A percentile compares a stretch with the other conserved stretches of the same genome.
Conservation (phyloP, 1,139 yeast genomes). For the Taiozyma onychis region DNA sequence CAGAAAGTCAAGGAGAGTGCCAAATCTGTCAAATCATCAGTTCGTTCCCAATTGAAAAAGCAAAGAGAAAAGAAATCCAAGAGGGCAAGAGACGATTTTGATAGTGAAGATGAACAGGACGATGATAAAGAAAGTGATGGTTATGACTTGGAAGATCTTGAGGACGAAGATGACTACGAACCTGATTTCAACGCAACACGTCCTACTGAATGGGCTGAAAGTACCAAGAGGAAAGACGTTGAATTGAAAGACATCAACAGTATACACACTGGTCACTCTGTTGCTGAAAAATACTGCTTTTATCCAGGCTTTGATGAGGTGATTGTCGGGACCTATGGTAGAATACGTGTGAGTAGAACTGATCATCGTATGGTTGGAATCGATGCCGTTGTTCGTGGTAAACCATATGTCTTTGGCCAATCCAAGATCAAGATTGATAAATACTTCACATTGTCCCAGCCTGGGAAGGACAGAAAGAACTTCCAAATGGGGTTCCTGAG, state of each 20-base stretch:
- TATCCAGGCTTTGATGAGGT: constrained; percentile 73
- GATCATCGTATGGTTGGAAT: constrained; percentile 82
- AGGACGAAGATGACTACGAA: constrained; percentile 35
- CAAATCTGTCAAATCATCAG: constrained; percentile 42
- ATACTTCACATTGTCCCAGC: constrained; percentile 46
- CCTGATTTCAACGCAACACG: constrained; percentile 20
- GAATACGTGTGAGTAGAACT: constrained; percentile 68
- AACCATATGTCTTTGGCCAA: constrained; percentile 50
- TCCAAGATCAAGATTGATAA: constrained; percentile 45
- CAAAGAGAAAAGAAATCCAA: constrained; percentile 68
- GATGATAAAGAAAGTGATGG: constrained; percentile 31
- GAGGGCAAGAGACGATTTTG: constrained; percentile 31
- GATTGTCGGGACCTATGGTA: constrained; percentile 70
- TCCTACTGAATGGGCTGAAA: constrained; percentile 33
- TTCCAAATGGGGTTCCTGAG: constrained; percentile 76
- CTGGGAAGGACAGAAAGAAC: constrained; percentile 57
- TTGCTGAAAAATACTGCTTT: constrained; percentile 69
- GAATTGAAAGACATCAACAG: constrained; percentile 58
- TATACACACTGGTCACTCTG: constrained; percentile 70
- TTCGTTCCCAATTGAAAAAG: constrained; percentile 76
- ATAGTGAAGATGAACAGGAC: constrained; percentile 34
- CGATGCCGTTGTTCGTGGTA: constrained; percentile 54
- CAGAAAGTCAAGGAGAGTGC: constrained; percentile 21
- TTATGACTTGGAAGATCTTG: constrained; percentile 39
- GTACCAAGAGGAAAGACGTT: constrained; percentile 34